These are phyloP conservation scores for Sistotremastrum niveocremeum DNA, from an alignment of 768 basidiomycete genomes.

Conservation along the genomic window DNA sequence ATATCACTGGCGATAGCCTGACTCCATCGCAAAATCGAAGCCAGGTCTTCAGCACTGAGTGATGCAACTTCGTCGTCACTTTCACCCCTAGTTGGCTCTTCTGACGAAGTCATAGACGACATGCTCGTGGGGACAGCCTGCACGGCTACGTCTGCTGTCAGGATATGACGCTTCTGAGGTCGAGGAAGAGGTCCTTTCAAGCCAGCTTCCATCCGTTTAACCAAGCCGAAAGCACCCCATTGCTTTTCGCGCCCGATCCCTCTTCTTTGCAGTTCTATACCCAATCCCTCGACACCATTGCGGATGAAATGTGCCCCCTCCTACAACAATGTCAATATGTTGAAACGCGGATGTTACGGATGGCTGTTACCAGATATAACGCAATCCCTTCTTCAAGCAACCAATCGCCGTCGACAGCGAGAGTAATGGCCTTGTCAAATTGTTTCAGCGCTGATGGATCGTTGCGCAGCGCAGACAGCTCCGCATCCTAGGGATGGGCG, in stretches of 20 bases:
- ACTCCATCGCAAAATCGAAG: slow-evolving; percentile 60
- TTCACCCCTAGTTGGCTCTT: neutral
- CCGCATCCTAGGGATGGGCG: slow-evolving; percentile 40
- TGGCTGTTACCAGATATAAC: slow-evolving; percentile 38
- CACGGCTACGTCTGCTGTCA: slow-evolving; percentile 47
- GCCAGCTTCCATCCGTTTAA: slow-evolving; percentile 38
- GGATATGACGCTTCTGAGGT: slow-evolving; percentile 39
- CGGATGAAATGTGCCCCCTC: slow-evolving; percentile 61
- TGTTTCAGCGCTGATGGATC: slow-evolving; percentile 47
- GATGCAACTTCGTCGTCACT: neutral
- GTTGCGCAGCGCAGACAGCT: slow-evolving; percentile 45
- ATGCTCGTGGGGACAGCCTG: slow-evolving; percentile 41
- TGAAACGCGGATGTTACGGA: neutral
- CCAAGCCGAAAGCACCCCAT: slow-evolving; percentile 64
- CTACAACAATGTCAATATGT: slow-evolving; percentile 17
- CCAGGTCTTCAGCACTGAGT: slow-evolving; percentile 24
- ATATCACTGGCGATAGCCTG: slow-evolving; percentile 66
- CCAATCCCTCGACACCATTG: slow-evolving; percentile 51
- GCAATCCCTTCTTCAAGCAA: slow-evolving; percentile 59
- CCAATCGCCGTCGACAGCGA: slow-evolving; percentile 58
- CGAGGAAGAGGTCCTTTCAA: slow-evolving; percentile 32
- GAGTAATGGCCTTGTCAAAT: slow-evolving; percentile 58
- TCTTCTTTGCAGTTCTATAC: slow-evolving; percentile 51
- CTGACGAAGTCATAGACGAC: slow-evolving; percentile 41
- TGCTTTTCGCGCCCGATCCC: slow-evolving; percentile 53